Percentiles rank a stretch among this genome's conserved stretches.
Evolutionary conservation across 2,329 filamentous ascomycete genomes (phyloP).

Genomic region (Apiospora rasikravindrae): DNA sequence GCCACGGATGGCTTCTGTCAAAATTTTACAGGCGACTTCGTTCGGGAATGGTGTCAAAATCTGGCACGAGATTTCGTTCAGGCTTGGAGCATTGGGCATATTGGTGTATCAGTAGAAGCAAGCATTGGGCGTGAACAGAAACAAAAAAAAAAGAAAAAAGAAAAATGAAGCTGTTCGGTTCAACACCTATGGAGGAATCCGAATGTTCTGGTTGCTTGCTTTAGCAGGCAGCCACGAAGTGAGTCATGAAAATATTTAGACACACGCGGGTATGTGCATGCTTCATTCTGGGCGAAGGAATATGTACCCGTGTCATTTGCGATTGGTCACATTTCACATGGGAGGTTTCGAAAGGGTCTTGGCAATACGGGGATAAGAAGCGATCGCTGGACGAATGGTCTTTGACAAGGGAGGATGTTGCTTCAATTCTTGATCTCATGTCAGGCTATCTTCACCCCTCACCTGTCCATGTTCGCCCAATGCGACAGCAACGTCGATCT

Average conservation of each 20-base stretch:
- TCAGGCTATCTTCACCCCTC: background rate
- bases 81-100: no score
- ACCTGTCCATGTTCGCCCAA: background rate
- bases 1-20: background rate
- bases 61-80: no score
- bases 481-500: background rate
- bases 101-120: no score
- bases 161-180: no score
- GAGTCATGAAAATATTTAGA: background rate
- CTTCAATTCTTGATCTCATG: background rate
- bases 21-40: background rate
- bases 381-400: no score
- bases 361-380: background rate
- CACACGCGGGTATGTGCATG: background rate
- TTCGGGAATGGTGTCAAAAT: background rate
- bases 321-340: background rate
- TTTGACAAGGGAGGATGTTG: background rate
- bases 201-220: no score
- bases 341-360: background rate
- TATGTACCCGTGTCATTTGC: background rate
- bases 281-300: background rate
- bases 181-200: no score
- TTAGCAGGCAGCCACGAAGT: no score
- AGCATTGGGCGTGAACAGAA: no score
- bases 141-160: no score